Percentiles rank a stretch among this genome's conserved stretches.
These are phyloP conservation scores for Leucocoprinus sp. DNA, from an alignment of 768 basidiomycete genomes.

Conservation along the genomic window DNA sequence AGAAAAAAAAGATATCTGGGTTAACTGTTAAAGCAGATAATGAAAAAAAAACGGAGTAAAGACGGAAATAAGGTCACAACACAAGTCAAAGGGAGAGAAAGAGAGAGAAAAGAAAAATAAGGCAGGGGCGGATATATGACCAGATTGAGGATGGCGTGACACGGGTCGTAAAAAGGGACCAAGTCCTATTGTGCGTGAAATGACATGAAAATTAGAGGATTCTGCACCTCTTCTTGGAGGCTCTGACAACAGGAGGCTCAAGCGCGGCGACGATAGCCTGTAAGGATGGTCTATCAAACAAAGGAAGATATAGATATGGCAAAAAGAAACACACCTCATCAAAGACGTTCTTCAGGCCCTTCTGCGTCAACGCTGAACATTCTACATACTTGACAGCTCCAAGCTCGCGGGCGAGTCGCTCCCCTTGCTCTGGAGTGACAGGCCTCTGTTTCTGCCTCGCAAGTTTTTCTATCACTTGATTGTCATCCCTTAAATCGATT, in stretches of 20 bases:
- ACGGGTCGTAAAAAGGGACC: constrained; percentile 25
- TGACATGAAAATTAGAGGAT: constrained; percentile 51
- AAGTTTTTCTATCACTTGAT: constrained; percentile 90
- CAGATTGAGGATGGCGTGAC: constrained; percentile 33
- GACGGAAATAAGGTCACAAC: constrained; percentile 32
- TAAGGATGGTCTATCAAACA: constrained; percentile 8
- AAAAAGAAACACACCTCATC: constrained; percentile 74
- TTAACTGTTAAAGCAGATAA: constrained; percentile 26
- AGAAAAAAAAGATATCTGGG: constrained; percentile 29
- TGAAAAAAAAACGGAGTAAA: constrained; percentile 18
- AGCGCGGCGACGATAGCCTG: constrained; percentile 98
- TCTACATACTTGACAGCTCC: constrained; percentile 99
- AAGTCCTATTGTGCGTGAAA: constrained; percentile 16
- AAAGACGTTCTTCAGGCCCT: constrained; percentile 99
- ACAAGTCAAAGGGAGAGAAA: constrained; percentile 24
- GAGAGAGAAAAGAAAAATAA: constrained; percentile 19
- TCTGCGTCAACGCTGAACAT: constrained; percentile 98
- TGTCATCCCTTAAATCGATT: constrained; percentile 92
- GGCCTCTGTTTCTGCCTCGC: constrained; percentile 95
- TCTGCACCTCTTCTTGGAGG: constrained; percentile 71
- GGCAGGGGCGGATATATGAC: constrained; percentile 37
- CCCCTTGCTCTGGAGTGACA: constrained; percentile 80
- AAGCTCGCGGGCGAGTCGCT: constrained; percentile 91
- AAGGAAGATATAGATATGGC: neutral
- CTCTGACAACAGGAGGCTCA: constrained; percentile 90